These are phyloP conservation scores for Zymoseptoria tritici DNA, from an alignment of 2,329 filamentous ascomycete genomes.

Conservation along the genomic window DNA sequence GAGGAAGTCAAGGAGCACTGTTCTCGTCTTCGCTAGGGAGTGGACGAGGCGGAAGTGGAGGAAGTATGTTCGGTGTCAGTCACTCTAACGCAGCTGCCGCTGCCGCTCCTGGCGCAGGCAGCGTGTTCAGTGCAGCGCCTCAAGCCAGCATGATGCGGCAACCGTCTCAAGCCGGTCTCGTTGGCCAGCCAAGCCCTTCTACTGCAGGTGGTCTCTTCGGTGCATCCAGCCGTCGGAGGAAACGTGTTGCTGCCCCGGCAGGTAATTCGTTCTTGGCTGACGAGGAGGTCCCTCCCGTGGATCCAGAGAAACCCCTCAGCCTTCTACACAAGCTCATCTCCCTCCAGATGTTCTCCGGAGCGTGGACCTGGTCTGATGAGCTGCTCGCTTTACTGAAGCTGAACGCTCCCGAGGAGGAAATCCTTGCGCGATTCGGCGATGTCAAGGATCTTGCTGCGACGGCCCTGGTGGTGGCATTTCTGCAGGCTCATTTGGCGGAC, in stretches of 20 bases:
- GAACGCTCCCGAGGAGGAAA: neutral
- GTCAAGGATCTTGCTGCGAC: constrained; percentile 28
- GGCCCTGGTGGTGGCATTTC: constrained; percentile 40
- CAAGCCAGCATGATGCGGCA: neutral
- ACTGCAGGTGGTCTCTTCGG: neutral
- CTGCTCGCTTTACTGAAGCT: constrained; percentile 22
- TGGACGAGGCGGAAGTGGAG: neutral
- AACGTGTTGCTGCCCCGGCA: neutral
- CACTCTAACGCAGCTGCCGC: neutral
- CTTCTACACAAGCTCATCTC: constrained; percentile 42
- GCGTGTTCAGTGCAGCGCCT: neutral
- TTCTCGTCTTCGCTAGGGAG: neutral
- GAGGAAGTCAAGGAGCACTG: neutral
- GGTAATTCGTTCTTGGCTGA: neutral
- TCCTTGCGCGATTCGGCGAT: constrained; percentile 3
- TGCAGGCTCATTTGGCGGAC: constrained; percentile 40
- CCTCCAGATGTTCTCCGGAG: constrained; percentile 51
- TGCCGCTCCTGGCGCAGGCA: too few relatives aligned
- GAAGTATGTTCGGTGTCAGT: neutral
- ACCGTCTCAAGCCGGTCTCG: neutral
- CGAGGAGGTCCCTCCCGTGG: neutral
- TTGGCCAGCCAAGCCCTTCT: neutral
- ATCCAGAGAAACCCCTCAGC: too few relatives aligned
- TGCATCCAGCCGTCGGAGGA: neutral
- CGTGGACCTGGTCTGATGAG: constrained; percentile 38